Percentiles rank a stretch among this genome's conserved stretches.
Evolutionary conservation across 768 basidiomycete species (phyloP).

Genomic region (Boletellus ananiceps): DNA sequence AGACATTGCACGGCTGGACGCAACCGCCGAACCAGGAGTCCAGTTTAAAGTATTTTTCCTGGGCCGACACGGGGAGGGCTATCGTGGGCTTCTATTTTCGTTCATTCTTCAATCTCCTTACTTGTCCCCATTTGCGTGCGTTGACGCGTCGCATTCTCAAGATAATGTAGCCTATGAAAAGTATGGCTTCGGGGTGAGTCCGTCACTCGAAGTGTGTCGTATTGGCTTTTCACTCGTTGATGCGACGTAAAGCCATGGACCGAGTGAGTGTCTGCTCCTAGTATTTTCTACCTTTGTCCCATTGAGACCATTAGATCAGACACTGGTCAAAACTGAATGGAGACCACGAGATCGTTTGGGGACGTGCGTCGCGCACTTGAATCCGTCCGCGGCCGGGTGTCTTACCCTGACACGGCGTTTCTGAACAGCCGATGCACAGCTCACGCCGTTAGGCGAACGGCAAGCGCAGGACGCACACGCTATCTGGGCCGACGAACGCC

Average conservation of each 20-base stretch:
- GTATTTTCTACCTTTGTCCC: background rate
- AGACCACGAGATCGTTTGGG: constrained; percentile 66
- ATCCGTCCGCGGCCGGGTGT: background rate
- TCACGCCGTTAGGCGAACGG: constrained; percentile 52
- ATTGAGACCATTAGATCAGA: constrained; percentile 29
- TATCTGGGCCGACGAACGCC: constrained; percentile 15
- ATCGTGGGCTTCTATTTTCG: constrained; percentile 12
- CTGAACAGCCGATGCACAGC: constrained; percentile 38
- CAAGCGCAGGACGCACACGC: constrained; percentile 42
- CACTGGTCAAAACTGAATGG: constrained; percentile 61
- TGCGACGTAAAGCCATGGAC: background rate
- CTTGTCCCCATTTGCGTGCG: too few species aligned
- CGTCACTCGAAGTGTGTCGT: too few species aligned
- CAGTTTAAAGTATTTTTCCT: constrained; percentile 58
- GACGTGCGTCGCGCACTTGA: constrained; percentile 45
- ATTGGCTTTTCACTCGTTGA: too few species aligned
- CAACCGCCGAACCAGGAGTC: constrained; percentile 7
- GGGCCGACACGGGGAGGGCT: constrained; percentile 67
- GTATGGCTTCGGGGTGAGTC: constrained; percentile 48
- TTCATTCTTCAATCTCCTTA: too few species aligned
- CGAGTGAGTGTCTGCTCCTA: background rate
- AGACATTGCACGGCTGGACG: constrained; percentile 37
- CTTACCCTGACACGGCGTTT: background rate
- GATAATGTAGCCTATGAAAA: constrained; percentile 68
- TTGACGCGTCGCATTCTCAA: constrained; percentile 17